Evolutionary conservation across 768 basidiomycete species (phyloP), one percentile per base, ranked within the genome.

Genomic region (Leccinum subgranulosum): DNA sequence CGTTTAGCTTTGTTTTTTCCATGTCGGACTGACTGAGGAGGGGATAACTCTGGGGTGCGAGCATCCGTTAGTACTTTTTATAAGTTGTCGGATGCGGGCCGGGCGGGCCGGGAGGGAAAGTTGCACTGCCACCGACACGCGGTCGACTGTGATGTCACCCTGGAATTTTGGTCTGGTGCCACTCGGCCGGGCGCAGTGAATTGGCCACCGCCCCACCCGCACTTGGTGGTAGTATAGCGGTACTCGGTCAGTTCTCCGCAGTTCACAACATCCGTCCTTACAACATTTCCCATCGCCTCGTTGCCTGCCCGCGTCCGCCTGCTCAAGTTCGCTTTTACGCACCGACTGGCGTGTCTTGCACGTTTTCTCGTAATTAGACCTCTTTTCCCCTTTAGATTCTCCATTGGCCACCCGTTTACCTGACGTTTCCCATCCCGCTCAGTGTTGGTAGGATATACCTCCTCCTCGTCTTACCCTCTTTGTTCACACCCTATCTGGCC

Each of bases 1-100:
- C 80, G 66, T 89, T 88, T 39, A 91, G 65, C 71, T 84, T 88
- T 56, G 73, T 60, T 36, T 77, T 74, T 49, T 77, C 68, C 81
- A 85, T 84, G 56, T 23, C 7, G 34, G 43, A 50, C 14, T 34
- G 43, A 50, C 14, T n/a, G 14, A 47, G 11, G 46, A 23, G 12
- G 12, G 15, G 2, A 11, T 39, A n/a, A 41, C 14, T 21, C 19
- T 43, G 34, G 19, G 15, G 39, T 19, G 15, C 7, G 21, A 12
- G 28, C 36, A 11, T 19, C 41, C 11, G 36, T 8, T 39, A 23
- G 23, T 19, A 19, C 41, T 43, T n/a, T n/a, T n/a, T 43, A 43
- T 43, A 28, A 12, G 39, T 47, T 41, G 4, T 14, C 25, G 21
- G 14, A 28, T n/a, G 23, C 61, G 62, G 61, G 51, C 57, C 56